Evolutionary conservation across 495 filamentous ascomycete species (phyloP).

Genomic region (Friedmanniomyces simplex): DNA sequence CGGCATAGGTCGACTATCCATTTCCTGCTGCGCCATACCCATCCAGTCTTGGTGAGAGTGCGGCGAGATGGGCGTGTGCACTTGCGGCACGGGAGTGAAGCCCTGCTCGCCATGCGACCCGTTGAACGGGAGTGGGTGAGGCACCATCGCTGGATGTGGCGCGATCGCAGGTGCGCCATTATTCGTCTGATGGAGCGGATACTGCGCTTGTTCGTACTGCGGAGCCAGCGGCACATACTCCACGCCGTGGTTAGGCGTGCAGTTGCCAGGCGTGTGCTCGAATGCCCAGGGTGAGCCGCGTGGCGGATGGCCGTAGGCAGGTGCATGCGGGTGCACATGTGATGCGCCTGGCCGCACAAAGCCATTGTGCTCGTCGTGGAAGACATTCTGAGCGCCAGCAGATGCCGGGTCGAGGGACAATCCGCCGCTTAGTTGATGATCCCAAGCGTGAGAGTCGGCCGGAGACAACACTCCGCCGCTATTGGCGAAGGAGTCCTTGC

Average conservation of each 20-base stretch:
- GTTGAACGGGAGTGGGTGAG: conserved; percentile 22
- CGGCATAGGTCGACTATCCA: conserved; percentile 50
- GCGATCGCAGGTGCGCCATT: conserved; percentile 21
- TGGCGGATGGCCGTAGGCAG: conserved; percentile 32
- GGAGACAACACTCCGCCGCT: conserved; percentile 20
- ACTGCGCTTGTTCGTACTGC: conserved; percentile 33
- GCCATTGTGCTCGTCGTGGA: conserved; percentile 39
- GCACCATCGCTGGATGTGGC: conserved; percentile 27
- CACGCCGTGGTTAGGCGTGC: conserved; percentile 34
- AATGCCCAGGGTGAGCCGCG: conserved; percentile 29
- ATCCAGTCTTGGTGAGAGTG: conserved; percentile 56
- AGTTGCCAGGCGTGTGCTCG: conserved; percentile 31
- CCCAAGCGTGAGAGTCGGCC: conserved; percentile 21
- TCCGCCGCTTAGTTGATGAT: conserved; percentile 23
- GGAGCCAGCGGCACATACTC: conserved; percentile 26
- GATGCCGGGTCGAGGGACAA: conserved; percentile 25
- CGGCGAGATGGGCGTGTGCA: conserved; percentile 46
- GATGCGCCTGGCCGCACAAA: conserved; percentile 36
- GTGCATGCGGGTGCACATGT: conserved; percentile 22
- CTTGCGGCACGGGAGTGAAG: conserved; percentile 25
- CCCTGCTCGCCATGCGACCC: conserved; percentile 1
- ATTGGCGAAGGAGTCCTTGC: conserved; percentile 21
- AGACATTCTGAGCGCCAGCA: conserved; percentile 10
- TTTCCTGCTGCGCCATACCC: conserved; percentile 32
- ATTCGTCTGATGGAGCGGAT: conserved; percentile 36